Percentiles rank a stretch among this genome's conserved stretches.
These are phyloP conservation scores for Plenodomus biglobosus DNA, from an alignment of 2,329 filamentous ascomycete genomes.

Conservation along the genomic window DNA sequence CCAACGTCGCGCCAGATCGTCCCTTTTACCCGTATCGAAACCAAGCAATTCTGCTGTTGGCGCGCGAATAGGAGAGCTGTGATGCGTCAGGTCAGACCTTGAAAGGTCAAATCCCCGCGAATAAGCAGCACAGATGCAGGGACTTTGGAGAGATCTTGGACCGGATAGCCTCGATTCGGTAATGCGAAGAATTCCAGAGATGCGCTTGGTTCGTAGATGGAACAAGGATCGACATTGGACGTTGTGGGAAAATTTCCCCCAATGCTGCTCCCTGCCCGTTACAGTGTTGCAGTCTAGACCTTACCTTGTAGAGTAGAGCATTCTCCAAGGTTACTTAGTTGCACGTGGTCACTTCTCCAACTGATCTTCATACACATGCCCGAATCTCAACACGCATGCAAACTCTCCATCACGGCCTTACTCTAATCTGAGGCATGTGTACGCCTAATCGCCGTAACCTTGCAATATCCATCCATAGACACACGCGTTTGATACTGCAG, in stretches of 20 bases:
- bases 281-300: not conserved
- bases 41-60: not conserved
- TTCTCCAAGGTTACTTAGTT: not conserved
- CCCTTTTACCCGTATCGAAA: not conserved
- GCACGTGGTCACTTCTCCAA: not conserved
- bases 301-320: no score
- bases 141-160: not conserved
- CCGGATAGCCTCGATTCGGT: not conserved
- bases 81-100: not conserved
- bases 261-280: not conserved
- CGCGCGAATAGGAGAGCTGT: not conserved
- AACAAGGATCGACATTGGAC: not conserved
- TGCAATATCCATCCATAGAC: not conserved
- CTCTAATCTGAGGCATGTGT: no score
- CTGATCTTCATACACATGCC: not conserved
- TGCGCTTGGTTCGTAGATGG: not conserved
- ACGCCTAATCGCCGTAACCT: no score
- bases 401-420: slow-evolving; percentile 1
- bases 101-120: not conserved
- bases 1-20: not conserved
- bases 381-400: not conserved
- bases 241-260: not conserved
- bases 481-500: not conserved
- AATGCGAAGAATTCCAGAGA: not conserved
- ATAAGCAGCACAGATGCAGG: not conserved